Base-by-base conservation (phyloP, 176 grass and related monocot species). In the Paspalum vaginatum region DNA sequence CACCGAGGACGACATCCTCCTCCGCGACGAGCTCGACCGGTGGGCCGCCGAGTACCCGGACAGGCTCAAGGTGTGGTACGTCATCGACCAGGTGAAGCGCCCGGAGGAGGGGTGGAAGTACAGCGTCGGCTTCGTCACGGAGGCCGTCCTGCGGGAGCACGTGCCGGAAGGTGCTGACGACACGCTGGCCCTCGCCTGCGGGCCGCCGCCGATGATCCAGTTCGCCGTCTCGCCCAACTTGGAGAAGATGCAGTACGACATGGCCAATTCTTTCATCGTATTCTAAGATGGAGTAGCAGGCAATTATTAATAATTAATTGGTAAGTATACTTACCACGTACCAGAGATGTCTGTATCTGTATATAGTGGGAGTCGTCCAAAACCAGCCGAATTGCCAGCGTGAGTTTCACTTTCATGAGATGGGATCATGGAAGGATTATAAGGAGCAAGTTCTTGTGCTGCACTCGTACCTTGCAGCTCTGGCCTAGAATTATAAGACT, bases 221-320 rank as follows among this genome's bases (percentile, higher is more conserved):
- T 99, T 95, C 73, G 96, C 92, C 47, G 71, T 99, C 78, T 64
- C 67, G 57, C 92, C 96, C 11, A 95, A 93, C 70, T 62, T 99
- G 72, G 96, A 95, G 90, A 99, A 95, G 82, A 91, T 99, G 90
- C 93, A 93, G 71, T 90, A 95, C 68, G 87, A 99, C 76, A 65
- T 94, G 61, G 77, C 78, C 13, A 86, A 65, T 63, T 91, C 92
- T 37, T 97, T 87, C 70, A 78, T 93, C 79, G 54, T 71, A 0
- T 93, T 97, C 79, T 97, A 86, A 87, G 17, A 22, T 16, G 1
- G 32, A 8, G 4, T 9, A n/a, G 6, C 38, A 62, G 9, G 63
- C 11, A 5, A 56, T 15, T 54, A n/a, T n/a, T n/a, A n/a, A n/a
- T 59, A 50, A 50, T 50, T 32, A 32, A 10, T 58, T 4, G n/a